Evolutionary conservation across 106 monocot species (phyloP), one percentile per base, ranked within the genome.

Genomic region (Dendrobium nobile): DNA sequence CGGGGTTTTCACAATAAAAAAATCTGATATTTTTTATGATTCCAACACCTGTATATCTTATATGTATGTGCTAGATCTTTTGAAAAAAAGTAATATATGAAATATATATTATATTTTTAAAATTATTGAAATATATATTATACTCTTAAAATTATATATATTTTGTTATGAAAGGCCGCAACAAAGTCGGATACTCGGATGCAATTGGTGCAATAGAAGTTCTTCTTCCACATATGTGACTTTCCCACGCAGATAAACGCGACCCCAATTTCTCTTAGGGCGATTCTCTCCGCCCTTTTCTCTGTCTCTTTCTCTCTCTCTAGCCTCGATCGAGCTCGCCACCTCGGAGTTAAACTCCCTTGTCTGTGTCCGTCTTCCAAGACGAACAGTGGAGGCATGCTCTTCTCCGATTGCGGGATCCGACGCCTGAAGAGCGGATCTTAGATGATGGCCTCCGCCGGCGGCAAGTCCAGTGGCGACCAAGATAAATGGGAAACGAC

Each of bases 371-470:
- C 15, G 37, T 33, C 37, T 37, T 61, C 70, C 70, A 65, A 16
- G 72, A 37, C 37, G 43, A 76, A 48, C 26, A 24, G 76, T 47
- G 47, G 41, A 75, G 48, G 76, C 76, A 76, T 76, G 76, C 45
- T 24, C 76, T 51, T 76, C 47, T 51, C 74, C 76, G 47, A 26
- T 76, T 41, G 20, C 48, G 15, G 76, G 17, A 7, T 73, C 74
- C 41, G 41, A 41, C 74, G 74, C 43, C 43, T 1, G 74, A 75
- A 41, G 31, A 44, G 41, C 8, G 74, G 43, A 44, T 44, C 74
- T 6, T 75, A 75, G n/a, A 76, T 44, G 43, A 43, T 43, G 74
- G 74, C 43, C 74, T 41, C 43, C 48, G 45, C 76, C 48, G 40
- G 76, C 26, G 76, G 76, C 10, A 51, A 41, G 76, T 26, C 48